Conservation (phyloP, 2,329 filamentous ascomycete species). For the Claviceps quebecensis region DNA sequence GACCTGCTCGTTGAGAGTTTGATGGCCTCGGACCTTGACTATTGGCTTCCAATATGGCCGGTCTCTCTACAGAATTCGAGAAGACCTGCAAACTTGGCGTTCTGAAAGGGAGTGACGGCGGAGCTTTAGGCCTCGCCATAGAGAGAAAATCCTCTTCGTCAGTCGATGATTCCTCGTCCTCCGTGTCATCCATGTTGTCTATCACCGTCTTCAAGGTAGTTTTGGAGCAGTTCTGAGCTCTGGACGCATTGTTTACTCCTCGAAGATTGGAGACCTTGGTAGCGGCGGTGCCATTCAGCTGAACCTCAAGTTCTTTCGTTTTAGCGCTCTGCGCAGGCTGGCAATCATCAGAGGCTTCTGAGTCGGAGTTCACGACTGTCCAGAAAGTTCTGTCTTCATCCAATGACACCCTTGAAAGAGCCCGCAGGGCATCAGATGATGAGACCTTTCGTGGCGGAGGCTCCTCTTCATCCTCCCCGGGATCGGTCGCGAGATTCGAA, state of each 20-base stretch:
- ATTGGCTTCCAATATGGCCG: slow-evolving; percentile 2
- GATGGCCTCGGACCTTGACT: neutral
- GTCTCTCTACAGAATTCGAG: slow-evolving; percentile 14
- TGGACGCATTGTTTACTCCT: neutral
- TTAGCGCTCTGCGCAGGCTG: neutral
- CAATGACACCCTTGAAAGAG: slow-evolving; percentile 35
- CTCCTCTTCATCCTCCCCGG: slow-evolving; percentile 26
- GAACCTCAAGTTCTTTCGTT: neutral
- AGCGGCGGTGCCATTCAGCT: neutral
- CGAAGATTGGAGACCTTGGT: neutral
- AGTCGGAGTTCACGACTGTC: slow-evolving; percentile 30
- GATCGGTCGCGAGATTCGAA: slow-evolving; percentile 22
- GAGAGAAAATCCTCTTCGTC: slow-evolving; percentile 28
- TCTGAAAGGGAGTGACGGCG: neutral
- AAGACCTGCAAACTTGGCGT: neutral
- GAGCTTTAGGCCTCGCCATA: slow-evolving; percentile 18
- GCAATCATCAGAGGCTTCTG: slow-evolving; percentile 12
- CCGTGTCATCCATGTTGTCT: slow-evolving; percentile 7
- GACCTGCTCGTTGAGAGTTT: neutral
- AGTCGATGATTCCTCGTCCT: slow-evolving; percentile 18
- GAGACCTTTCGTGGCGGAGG: slow-evolving; percentile 38
- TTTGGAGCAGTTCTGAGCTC: neutral
- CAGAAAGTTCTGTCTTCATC: slow-evolving; percentile 34
- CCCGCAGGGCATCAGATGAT: slow-evolving; percentile 39
- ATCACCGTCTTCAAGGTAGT: neutral